Evolutionary conservation across 75 land plant species (phyloP).

Genomic region (Azolla pinnata): DNA sequence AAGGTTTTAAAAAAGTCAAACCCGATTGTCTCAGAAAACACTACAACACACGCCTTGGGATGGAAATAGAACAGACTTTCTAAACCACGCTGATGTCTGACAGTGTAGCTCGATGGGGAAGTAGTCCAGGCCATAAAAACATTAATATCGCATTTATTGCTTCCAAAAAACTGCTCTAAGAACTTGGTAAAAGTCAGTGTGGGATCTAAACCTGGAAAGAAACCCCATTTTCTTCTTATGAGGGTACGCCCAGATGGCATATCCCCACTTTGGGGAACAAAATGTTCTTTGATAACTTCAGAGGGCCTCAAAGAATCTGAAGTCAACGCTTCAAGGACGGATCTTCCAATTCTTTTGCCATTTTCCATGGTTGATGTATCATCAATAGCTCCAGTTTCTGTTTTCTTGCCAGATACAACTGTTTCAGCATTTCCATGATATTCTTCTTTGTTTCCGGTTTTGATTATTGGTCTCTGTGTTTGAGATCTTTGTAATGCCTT

Average conservation of each 20-base stretch:
- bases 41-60: conserved; percentile 77
- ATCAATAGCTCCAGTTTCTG: background rate
- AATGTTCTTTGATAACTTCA: background rate
- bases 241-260: background rate
- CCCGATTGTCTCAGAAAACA: conserved; percentile 86
- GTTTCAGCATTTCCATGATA: conserved; percentile 9
- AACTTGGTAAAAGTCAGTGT: conserved; percentile 56
- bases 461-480: conserved; percentile 18
- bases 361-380: background rate
- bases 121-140: conserved; percentile 96
- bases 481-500: conserved; percentile 36
- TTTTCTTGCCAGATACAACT: background rate
- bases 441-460: background rate
- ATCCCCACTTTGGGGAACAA: background rate
- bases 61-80: conserved; percentile 77
- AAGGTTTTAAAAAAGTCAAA: conserved; percentile 71
- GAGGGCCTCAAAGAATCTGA: background rate
- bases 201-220: conserved; percentile 68
- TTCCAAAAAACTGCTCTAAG: conserved; percentile 53
- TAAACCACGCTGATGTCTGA: conserved; percentile 75
- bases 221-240: conserved; percentile 58
- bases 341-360: background rate
- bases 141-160: conserved; percentile 41
- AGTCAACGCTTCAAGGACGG: conserved; percentile 1
- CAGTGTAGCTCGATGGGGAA: conserved; percentile 77